Percentiles rank a stretch among this genome's conserved stretches.
phyloP scores from a whole-genome alignment of 2,329 filamentous ascomycete species.

The Aspergillus jensenii region DNA sequence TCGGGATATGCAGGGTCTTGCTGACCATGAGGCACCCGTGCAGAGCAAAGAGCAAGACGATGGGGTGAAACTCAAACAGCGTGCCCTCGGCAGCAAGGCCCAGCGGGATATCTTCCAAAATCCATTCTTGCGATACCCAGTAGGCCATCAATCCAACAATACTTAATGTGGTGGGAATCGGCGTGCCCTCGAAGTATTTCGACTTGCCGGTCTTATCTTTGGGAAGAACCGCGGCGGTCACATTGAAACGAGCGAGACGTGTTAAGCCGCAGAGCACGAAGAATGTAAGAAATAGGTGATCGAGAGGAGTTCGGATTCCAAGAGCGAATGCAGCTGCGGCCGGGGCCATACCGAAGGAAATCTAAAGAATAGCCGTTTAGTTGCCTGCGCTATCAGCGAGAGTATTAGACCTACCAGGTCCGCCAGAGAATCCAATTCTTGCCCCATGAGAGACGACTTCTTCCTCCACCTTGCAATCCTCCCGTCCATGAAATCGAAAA shows the following conservation, averaged over 20 bases:
- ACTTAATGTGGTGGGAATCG: constrained; percentile 84
- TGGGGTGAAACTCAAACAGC: constrained; percentile 77
- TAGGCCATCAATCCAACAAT: constrained; percentile 84
- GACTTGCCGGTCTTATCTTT: constrained; percentile 92
- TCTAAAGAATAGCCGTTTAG: constrained; percentile 51
- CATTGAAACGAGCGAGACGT: constrained; percentile 93
- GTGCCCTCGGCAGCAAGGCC: constrained; percentile 69
- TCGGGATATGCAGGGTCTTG: constrained; percentile 91
- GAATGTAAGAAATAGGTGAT: constrained; percentile 77
- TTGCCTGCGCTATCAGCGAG: constrained; percentile 1
- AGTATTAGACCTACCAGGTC: constrained; percentile 69
- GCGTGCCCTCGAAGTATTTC: constrained; percentile 94
- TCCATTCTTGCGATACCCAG: constrained; percentile 80
- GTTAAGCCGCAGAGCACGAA: constrained; percentile 96
- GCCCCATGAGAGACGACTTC: constrained; percentile 97
- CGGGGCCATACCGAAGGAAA: constrained; percentile 92
- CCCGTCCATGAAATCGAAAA: constrained; percentile 98
- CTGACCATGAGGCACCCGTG: constrained; percentile 94
- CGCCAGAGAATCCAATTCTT: constrained; percentile 92
- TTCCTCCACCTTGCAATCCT: constrained; percentile 94
- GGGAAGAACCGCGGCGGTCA: constrained; percentile 83
- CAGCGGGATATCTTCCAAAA: constrained; percentile 73
- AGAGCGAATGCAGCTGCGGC: constrained; percentile 85
- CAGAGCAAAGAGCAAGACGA: constrained; percentile 76
- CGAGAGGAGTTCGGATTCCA: constrained; percentile 78